Percentiles rank a stretch among this genome's conserved stretches.
Conservation (phyloP, 805 yeast genomes). For the Alloascoidea hylecoeti region DNA sequence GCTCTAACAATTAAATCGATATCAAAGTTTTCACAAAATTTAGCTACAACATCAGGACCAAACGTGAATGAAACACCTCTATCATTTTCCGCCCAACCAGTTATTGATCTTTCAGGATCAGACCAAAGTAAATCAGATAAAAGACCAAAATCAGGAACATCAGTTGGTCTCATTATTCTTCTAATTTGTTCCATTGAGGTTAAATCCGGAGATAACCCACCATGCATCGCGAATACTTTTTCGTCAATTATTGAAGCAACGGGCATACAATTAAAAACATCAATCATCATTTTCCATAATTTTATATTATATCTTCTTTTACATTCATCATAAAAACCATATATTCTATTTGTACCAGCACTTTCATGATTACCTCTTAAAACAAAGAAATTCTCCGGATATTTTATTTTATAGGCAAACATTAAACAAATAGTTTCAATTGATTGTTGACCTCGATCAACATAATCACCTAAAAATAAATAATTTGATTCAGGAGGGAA, state of each 20-base stretch:
- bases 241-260: conserved; percentile 98
- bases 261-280: conserved; percentile 96
- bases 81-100: conserved; percentile 98
- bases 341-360: conserved; percentile 94
- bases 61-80: conserved; percentile 98
- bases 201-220: conserved; percentile 94
- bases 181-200: conserved; percentile 98
- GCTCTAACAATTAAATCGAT: conserved; percentile 98
- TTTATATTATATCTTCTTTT: conserved; percentile 96
- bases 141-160: conserved; percentile 95
- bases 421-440: conserved; percentile 89
- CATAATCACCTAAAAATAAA: conserved; percentile 91
- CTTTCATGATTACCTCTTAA: conserved; percentile 97
- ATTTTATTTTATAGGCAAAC: conserved; percentile 92
- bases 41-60: conserved; percentile 97
- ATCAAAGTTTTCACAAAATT: conserved; percentile 93
- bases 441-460: conserved; percentile 97
- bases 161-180: conserved; percentile 98
- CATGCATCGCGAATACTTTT: conserved; percentile 97
- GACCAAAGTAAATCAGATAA: conserved; percentile 96
- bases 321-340: conserved; percentile 97
- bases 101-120: conserved; percentile 95
- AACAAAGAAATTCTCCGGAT: conserved; percentile 95
- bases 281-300: conserved; percentile 97
- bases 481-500: conserved; percentile 98